Evolutionary conservation across 805 yeast species (phyloP), one percentile per base, ranked within the genome.

Genomic region (Hanseniaspora singularis): DNA sequence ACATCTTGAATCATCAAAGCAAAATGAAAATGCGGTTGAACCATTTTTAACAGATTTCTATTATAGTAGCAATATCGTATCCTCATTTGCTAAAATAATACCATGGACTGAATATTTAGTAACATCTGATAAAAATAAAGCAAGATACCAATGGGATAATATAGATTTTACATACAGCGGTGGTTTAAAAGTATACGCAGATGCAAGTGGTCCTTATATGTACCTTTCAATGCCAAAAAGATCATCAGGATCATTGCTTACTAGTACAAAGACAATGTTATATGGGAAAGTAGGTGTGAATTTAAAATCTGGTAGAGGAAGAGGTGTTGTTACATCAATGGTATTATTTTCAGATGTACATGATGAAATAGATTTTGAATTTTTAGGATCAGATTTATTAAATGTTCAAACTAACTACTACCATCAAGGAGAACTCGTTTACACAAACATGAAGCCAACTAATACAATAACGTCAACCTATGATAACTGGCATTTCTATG

Each of bases 361-460:
- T 67, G 97, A 88, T 66, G 97, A 89, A 68, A 74, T 88, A 55
- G 96, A 89, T 70, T 80, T 66, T 61, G 96, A 89, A 66, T 79
- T 81, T 51, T 76, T 86, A 49, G 96, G 97, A 41, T 72, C 73
- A 57, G 76, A 82, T 55, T 64, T 82, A 53, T 67, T 69, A 22
- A 55, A 61, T 32, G 85, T 80, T 0, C 92, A 88, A 68, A 67
- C 87, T 18, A 89, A 88, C 65, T 88, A 62, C 70, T 89, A 82
- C 66, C 76, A 73, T 57, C 79, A 81, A 56, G 96, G 94, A 55
- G 66, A 71, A 31, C 67, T 78, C 55, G 73, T 80, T 65, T 83
- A 79, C 64, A 70, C 79, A 24, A 81, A 82, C 61, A 61, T 63
- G 65, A 47, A 51, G 36, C 51, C 47, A 33, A 43, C 51, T 3